A percentile compares a stretch with the other conserved stretches of the same genome.
Evolutionary conservation across 176 grass and related monocot species (phyloP).

Genomic region (Raddia distichophylla): DNA sequence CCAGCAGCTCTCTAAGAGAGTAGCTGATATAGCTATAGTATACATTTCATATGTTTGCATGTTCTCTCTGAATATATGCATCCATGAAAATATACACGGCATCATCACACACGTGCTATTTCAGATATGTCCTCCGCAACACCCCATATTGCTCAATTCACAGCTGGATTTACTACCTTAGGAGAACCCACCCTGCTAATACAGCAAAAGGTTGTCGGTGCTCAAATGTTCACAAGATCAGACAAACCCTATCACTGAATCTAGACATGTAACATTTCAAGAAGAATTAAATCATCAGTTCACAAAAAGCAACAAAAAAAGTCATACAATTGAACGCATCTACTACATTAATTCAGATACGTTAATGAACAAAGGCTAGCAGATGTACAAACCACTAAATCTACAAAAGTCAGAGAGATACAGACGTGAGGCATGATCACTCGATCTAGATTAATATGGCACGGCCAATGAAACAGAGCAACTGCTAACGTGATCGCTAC

Average conservation of each 20-base stretch:
- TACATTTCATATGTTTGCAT: neutral
- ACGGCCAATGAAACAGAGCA: neutral
- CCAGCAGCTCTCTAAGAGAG: neutral
- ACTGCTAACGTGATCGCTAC: neutral
- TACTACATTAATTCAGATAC: constrained; percentile 5
- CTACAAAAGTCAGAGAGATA: neutral
- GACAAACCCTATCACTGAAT: neutral
- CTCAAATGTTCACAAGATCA: constrained; percentile 7
- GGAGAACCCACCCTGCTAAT: neutral
- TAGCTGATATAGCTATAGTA: neutral
- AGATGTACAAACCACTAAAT: neutral
- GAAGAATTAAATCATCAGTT: neutral
- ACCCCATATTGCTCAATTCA: neutral
- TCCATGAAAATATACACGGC: neutral
- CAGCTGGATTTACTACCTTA: neutral
- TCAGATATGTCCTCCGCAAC: neutral
- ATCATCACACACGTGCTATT: neutral
- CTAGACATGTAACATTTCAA: neutral
- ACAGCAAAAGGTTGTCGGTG: neutral
- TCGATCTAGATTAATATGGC: neutral
- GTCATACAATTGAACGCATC: neutral
- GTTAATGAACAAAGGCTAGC: neutral
- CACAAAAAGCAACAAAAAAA: neutral
- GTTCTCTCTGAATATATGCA: neutral
- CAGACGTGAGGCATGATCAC: neutral